These are phyloP conservation scores for Colletotrichum sp. DNA, from an alignment of 2,329 filamentous ascomycete species.

Conservation along the genomic window DNA sequence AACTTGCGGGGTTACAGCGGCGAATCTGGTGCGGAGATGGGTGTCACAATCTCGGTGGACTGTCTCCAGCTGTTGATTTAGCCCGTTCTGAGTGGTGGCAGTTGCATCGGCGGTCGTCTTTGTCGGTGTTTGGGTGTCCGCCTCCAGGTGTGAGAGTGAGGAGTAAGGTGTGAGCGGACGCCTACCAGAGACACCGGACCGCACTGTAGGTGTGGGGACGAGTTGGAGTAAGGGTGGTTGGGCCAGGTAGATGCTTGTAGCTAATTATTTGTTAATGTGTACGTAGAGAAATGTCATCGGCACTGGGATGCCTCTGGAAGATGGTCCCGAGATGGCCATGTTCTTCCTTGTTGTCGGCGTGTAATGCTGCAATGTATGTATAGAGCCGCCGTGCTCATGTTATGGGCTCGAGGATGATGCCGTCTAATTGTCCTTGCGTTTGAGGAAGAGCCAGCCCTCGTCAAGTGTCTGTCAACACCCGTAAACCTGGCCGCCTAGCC, in stretches of 20 bases:
- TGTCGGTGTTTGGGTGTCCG: not conserved
- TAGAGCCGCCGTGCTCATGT: not conserved
- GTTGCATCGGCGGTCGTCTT: not conserved
- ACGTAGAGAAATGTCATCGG: not conserved
- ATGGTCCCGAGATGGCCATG: not conserved
- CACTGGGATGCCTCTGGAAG: not conserved
- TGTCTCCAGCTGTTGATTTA: not conserved
- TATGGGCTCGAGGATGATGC: not conserved
- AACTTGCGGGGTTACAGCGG: constrained; percentile 21
- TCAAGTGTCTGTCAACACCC: not conserved
- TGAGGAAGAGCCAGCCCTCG: not conserved
- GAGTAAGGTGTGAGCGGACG: not conserved
- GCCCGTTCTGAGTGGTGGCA: not conserved
- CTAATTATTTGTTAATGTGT: constrained; percentile 10
- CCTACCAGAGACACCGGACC: not conserved
- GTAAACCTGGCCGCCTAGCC: not conserved
- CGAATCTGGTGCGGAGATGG: constrained; percentile 19
- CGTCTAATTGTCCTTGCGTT: not conserved
- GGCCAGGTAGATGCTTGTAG: constrained; percentile 6
- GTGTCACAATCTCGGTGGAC: constrained; percentile 11
- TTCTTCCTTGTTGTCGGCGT: not conserved
- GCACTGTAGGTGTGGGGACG: not conserved
- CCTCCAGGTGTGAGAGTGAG: not conserved
- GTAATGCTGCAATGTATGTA: no score
- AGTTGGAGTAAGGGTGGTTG: constrained; percentile 6